Evolutionary conservation across 148 eudicot genomes (phyloP), one percentile per base, ranked within the genome.

Genomic region (Vaccinium macrocarpon): DNA sequence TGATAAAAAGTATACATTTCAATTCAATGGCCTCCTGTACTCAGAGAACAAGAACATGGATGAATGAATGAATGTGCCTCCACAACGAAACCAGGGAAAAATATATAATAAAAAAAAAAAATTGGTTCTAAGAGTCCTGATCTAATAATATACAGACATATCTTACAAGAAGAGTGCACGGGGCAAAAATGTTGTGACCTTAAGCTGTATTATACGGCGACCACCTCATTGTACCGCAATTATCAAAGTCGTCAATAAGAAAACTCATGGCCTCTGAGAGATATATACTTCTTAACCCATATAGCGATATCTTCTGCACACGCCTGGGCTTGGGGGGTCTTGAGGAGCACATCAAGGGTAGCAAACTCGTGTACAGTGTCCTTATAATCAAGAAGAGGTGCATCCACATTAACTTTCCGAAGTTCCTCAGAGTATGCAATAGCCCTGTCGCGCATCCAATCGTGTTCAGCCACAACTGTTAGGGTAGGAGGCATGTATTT

Each of bases 381-480:
- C 85, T 94, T 93, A 80, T 94, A 95, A 86, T 95, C 98, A 25
- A 91, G 86, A 87, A 91, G 86, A 0, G 98, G 97, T 29, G 98
- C 98, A 80, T 95, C 97, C 5, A 94, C 97, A 68, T 94, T 94
- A 38, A 94, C 94, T 85, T 91, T 95, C 42, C 97, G 84, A 16
- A 95, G 93, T 87, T 94, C 94, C 88, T 94, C 94, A 6, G 97
- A 88, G 87, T 94, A 95, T 5, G 95, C 93, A 80, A 95, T 92
- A 64, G 98, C 98, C 6, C 98, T 90, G 62, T 95, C 98, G 27
- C 97, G 85, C 98, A 95, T 95, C 97, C 94, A 93, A 72, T 95
- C 98, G 57, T 93, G 95, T 81, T 95, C 97, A 9, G 97, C 98
- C n/a, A 94, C 93, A 12, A 95, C 86, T 4, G 95, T 91, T 71